A percentile compares a stretch with the other conserved stretches of the same genome.
Evolutionary conservation across 805 yeast species (phyloP).

Genomic region (Metschnikowia rubicola): DNA sequence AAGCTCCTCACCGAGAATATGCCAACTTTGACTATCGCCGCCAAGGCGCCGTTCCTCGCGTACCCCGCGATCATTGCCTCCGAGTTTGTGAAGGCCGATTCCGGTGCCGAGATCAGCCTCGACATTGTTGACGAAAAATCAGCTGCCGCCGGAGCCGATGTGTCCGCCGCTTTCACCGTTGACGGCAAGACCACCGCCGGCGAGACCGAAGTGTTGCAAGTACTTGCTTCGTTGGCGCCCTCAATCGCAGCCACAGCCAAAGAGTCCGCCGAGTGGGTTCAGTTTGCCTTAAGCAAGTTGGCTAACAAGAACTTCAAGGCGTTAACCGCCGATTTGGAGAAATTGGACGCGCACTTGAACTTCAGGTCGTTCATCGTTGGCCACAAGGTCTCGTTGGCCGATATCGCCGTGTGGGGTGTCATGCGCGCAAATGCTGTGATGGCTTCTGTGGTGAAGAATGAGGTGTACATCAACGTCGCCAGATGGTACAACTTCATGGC

Average conservation of each 20-base stretch:
- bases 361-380: slow-evolving; percentile 78
- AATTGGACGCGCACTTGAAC: slow-evolving; percentile 78
- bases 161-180: slow-evolving; percentile 42
- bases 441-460: slow-evolving; percentile 85
- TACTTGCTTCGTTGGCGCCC: slow-evolving; percentile 54
- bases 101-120: slow-evolving; percentile 51
- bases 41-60: slow-evolving; percentile 81
- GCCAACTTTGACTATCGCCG: slow-evolving; percentile 66
- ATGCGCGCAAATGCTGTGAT: slow-evolving; percentile 89
- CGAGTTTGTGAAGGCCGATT: slow-evolving; percentile 57
- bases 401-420: slow-evolving; percentile 89
- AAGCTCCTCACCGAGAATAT: slow-evolving; percentile 15
- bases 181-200: slow-evolving; percentile 43
- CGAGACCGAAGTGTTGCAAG: slow-evolving; percentile 44
- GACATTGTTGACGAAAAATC: slow-evolving; percentile 69
- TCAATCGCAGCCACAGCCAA: slow-evolving; percentile 26
- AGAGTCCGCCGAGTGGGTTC: slow-evolving; percentile 53
- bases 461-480: slow-evolving; percentile 77
- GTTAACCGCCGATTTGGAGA: slow-evolving; percentile 71
- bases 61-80: slow-evolving; percentile 79
- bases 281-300: slow-evolving; percentile 63
- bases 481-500: slow-evolving; percentile 88
- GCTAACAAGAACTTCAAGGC: slow-evolving; percentile 86
- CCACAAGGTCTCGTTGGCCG: slow-evolving; percentile 67
- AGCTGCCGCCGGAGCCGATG: slow-evolving; percentile 42